Base-by-base conservation (phyloP, 148 eudicot genomes). In the Oxyria digyna region DNA sequence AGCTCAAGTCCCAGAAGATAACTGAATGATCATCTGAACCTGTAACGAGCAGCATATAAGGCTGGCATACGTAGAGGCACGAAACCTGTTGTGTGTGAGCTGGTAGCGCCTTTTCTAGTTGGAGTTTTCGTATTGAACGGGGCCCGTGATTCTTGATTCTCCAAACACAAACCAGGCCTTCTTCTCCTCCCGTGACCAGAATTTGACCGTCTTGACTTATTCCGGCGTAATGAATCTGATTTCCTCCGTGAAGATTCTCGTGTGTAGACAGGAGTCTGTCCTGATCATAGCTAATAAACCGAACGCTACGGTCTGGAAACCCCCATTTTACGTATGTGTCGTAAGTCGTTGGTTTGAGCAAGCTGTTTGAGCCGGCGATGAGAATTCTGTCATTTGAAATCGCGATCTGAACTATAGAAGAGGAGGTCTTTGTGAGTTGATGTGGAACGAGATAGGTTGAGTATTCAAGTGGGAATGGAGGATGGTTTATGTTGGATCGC, bases 11-110 rank as follows among this genome's bases (percentile, higher is more conserved):
- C 99, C 97, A 91, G 14, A 94, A 40, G 67, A 94, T 88, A 12
- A 88, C 99, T n/a, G 89, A 81, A 69, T 89, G 85, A 71, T 91
- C 97, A 69, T 94, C 97, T 6, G 99, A 94, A 26, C 99, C 97
- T 48, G 89, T 94, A 59, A 87, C 87, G 67, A 94, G 77, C 84
- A 91, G 81, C 97, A 94, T 94, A 67, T 91, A 91, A 21, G 99
- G 96, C 74, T 94, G 97, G 83, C 96, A 81, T 42, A 94, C 96
- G 27, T 76, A 79, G 26, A 90, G 92, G 76, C 97, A 88, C 8
- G 89, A 87, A 29, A 94, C 81, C 78, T 81, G 88, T 8, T 83
- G 79, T 0, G 86, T 81, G 77, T 94, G 98, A 69, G 81, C 92
- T 66, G 82, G 81, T 42, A 94, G 95, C 31, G 91, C 82, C 73